phyloP scores from a whole-genome alignment of 257 asterid genomes.

The Echites panduratus region DNA sequence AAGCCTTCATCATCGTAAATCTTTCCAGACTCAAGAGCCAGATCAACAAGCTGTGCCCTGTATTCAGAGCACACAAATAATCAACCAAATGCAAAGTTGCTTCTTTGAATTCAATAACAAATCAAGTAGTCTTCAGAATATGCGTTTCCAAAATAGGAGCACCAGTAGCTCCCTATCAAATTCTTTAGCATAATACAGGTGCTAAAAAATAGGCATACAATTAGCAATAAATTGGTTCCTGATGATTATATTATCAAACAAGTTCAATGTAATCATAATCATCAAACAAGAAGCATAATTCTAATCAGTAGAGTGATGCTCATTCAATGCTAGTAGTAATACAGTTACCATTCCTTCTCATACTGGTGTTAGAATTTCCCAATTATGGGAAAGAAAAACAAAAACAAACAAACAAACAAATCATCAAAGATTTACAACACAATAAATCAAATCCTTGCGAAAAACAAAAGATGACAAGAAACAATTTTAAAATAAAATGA shows the following conservation, averaged over 20 bases:
- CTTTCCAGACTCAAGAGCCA: constrained; percentile 84
- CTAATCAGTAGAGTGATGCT: not conserved
- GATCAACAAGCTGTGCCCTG: constrained; percentile 91
- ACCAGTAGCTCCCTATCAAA: not conserved
- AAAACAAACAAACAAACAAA: not conserved
- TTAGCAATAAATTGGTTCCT: not conserved
- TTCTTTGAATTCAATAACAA: not conserved
- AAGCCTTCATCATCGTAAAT: constrained; percentile 79
- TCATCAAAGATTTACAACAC: not conserved
- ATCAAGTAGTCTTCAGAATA: not conserved
- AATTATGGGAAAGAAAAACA: not conserved
- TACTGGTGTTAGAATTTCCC: not conserved
- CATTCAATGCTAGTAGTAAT: not conserved
- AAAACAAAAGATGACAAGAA: not conserved
- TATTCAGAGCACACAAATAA: not conserved
- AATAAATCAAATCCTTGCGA: not conserved
- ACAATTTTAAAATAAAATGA: not conserved
- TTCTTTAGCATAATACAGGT: not conserved
- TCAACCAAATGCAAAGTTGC: not conserved
- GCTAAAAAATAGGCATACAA: not conserved
- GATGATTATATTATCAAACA: not conserved
- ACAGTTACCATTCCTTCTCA: not conserved
- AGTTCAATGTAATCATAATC: not conserved
- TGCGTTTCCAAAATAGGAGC: not conserved
- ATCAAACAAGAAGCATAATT: not conserved